phyloP scores from a whole-genome alignment of 495 filamentous ascomycete genomes.

The Lepraria neglecta region DNA sequence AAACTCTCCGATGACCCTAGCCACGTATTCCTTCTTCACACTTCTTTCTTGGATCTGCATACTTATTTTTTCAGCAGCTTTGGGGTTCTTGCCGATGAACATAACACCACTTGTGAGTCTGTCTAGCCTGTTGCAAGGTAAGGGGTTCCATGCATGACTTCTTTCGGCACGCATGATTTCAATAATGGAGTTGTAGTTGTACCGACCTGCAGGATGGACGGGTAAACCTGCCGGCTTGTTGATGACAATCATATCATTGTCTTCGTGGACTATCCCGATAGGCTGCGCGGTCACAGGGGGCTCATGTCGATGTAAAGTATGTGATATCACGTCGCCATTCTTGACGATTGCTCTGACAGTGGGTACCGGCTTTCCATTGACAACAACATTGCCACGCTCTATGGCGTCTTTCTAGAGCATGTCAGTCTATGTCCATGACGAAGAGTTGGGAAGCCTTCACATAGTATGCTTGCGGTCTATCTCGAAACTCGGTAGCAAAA shows the following conservation, averaged over 20 bases:
- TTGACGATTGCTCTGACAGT: constrained; percentile 54
- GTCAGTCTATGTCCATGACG: constrained; percentile 10
- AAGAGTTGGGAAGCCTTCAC: constrained; percentile 36
- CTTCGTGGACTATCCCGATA: constrained; percentile 80
- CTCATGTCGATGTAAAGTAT: constrained; percentile 93
- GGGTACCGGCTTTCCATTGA: constrained; percentile 61
- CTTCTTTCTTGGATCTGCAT: constrained; percentile 64
- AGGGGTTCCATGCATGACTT: constrained; percentile 59
- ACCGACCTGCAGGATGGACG: constrained; percentile 89
- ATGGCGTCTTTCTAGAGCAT: constrained; percentile 65
- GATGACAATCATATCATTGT: constrained; percentile 86
- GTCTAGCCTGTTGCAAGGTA: constrained; percentile 91
- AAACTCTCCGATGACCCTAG: constrained; percentile 84
- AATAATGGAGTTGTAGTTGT: constrained; percentile 87
- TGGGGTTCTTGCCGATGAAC: constrained; percentile 84
- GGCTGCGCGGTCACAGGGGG: constrained; percentile 78
- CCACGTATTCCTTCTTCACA: constrained; percentile 90
- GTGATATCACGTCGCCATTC: constrained; percentile 81
- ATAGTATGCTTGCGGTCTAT: constrained; percentile 83
- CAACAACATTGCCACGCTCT: constrained; percentile 60
- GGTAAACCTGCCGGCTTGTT: constrained; percentile 94
- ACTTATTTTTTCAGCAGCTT: constrained; percentile 71
- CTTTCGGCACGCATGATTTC: constrained; percentile 87
- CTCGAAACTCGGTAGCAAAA: constrained; percentile 78
- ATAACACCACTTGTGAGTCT: constrained; percentile 91